Evolutionary conservation across 768 basidiomycete species (phyloP), one percentile per base, ranked within the genome.

Genomic region (Coprinopsis sp.): DNA sequence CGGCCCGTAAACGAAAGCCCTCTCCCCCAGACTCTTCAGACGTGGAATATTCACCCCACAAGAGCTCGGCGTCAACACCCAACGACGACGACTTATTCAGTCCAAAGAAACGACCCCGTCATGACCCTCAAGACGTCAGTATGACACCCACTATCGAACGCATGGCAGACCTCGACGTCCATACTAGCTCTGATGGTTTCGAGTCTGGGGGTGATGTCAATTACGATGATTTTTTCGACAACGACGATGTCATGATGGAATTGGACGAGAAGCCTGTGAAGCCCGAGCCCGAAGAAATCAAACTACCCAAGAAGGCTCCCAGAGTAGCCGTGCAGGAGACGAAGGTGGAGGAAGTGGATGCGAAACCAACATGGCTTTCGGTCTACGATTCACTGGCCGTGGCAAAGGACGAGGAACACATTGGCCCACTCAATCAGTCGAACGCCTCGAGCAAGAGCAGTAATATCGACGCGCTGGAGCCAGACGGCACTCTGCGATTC

Each of bases 401-500:
- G 21, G 38, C 48, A 3, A 70, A 76, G 11, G 63, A 76, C 3
- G 73, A 81, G 22, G 87, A 88, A 18, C 68, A 73, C 1, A 64
- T 87, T 22, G 86, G 83, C 12, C 71, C 68, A 21, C 62, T 75
- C 25, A 44, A 64, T 2, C 61, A 68, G 6, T 59, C 64, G 4
- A 59, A 63, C 13, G 64, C 68, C 5, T 54, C 70, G 3, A 51
- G 60, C 37, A 67, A 74, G 40, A 50, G 72, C 39, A 59, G 58
- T 59, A 59, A 72, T 18, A 53, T 81, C 6, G 76, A 77, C 33
- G 84, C 84, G 0, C 73, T 93, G 2, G 91, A 97, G 58, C 67
- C 78, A 3, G 91, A 96, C 53, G 92, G 91, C 1, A 87, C 82
- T 3, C 68, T 98, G 12, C 78, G 78, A 22, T 93, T 99, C 72